These are phyloP conservation scores for Termitomyces sp. DNA, from an alignment of 768 basidiomycete species.

Conservation along the genomic window DNA sequence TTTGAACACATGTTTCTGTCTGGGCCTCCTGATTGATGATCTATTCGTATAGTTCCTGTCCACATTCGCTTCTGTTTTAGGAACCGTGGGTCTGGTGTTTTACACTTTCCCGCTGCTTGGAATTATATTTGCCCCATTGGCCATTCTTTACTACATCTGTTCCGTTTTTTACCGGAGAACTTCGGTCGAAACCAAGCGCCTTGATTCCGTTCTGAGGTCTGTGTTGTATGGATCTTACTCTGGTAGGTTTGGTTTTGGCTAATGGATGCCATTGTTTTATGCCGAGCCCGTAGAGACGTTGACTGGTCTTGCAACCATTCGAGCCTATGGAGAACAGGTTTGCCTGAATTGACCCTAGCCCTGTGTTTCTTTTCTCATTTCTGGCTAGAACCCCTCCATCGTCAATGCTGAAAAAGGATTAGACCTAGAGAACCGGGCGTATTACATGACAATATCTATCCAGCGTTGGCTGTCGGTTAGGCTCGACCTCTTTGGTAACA, in stretches of 20 bases:
- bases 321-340: conserved; percentile 58
- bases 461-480: conserved; percentile 66
- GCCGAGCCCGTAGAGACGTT: conserved; percentile 44
- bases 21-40: not conserved
- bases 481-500: conserved; percentile 64
- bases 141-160: conserved; percentile 49
- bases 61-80: conserved; percentile 45
- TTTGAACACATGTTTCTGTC: not conserved
- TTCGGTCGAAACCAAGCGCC: conserved; percentile 63
- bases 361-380: not conserved
- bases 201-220: conserved; percentile 63
- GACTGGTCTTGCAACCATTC: conserved; percentile 62
- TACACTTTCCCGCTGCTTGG: conserved; percentile 70
- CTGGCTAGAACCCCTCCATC: conserved; percentile 43
- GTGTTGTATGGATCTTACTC: conserved; percentile 56
- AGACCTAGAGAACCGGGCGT: conserved; percentile 61
- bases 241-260: conserved; percentile 33
- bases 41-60: conserved; percentile 33
- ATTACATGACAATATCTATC: conserved; percentile 62
- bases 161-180: conserved; percentile 58
- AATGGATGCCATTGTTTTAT: not conserved
- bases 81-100: conserved; percentile 59
- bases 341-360: conserved; percentile 4
- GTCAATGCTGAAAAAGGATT: conserved; percentile 50
- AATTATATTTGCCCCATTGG: conserved; percentile 56